Conservation (phyloP, 306 rosid genomes). For the Herpetospermum pedunculosum region DNA sequence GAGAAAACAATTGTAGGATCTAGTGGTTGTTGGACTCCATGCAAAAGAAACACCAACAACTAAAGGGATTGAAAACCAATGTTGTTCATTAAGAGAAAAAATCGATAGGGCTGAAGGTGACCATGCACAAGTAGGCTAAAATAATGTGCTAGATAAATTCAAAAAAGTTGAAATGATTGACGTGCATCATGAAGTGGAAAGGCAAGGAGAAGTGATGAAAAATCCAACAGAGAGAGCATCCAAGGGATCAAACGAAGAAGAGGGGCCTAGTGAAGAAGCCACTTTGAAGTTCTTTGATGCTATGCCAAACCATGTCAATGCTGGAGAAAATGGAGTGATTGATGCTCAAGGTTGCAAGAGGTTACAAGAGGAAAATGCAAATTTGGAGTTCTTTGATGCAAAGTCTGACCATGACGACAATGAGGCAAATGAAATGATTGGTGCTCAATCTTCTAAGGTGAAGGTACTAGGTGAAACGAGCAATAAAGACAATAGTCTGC, state of each 20-base stretch:
- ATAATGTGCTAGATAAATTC: neutral
- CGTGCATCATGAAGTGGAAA: neutral
- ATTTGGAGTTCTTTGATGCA: neutral
- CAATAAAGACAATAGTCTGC: slow-evolving; percentile 2
- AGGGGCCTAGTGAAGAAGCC: neutral
- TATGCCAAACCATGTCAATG: neutral
- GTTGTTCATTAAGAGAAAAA: too few relatives aligned
- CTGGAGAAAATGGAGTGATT: neutral
- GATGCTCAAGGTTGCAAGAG: slow-evolving; percentile 1
- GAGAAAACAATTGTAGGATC: too few relatives aligned
- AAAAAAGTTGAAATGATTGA: neutral
- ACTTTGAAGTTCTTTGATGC: neutral
- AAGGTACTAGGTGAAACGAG: neutral
- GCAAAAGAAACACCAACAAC: too few relatives aligned
- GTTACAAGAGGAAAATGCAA: neutral
- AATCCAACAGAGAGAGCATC: slow-evolving; percentile 1
- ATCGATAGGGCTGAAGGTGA: too few relatives aligned
- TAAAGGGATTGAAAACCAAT: too few relatives aligned
- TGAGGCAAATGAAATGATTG: neutral
- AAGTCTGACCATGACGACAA: neutral
- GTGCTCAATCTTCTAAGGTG: neutral
- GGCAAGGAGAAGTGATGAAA: neutral
- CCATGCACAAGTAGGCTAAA: too few relatives aligned
- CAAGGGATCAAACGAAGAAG: neutral
- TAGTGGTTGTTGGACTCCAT: too few relatives aligned